Evolutionary conservation across 768 basidiomycete species (phyloP), one percentile per base, ranked within the genome.

Genomic region (Psilocybe tampanensis): DNA sequence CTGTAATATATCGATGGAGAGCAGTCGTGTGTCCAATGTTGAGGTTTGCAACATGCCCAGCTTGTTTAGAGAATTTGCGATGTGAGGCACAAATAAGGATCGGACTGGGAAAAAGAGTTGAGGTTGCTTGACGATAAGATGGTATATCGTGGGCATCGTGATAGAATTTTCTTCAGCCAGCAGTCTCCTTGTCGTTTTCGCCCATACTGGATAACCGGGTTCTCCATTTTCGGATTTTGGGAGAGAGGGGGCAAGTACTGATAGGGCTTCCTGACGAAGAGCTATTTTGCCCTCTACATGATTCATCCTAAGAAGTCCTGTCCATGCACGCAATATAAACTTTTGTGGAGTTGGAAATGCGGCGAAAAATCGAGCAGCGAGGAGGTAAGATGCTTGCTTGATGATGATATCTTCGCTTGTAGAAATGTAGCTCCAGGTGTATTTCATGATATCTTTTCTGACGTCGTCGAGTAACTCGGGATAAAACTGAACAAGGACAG

Each of bases 71-170:
- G 92, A 92, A 65, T 90, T 90, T 39, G 95, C 91, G 76, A 99
- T 95, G 66, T 95, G 91, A 0, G 94, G 90, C 13, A 98, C 85
- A 72, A 98, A 98, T 8, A 97, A 77, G 2, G 92, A 89, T 41
- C 97, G 89, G 55, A 94, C 92, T 41, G 92, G 88, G 76, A 90
- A 98, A 74, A 98, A 99, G 8, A 97, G 79, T 51, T 93, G 83
- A 0, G 92, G 86, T 58, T 98, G 94, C 58, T 94, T 90, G 60
- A 94, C 88, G 55, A 99, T 89, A 52, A 99, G 84, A 59, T 95
- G 90, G 68, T 97, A 99, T 50, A 98, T 90, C 58, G 89, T 85
- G 52, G 90, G 81, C 54, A 78, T 75, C 44, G 82, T 80, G 2
- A 85, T 76, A 58, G 95, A 84, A 2, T 90, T 90, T 67, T 99